phyloP scores from a whole-genome alignment of 495 filamentous ascomycete species.

The Parmelia sp. region DNA sequence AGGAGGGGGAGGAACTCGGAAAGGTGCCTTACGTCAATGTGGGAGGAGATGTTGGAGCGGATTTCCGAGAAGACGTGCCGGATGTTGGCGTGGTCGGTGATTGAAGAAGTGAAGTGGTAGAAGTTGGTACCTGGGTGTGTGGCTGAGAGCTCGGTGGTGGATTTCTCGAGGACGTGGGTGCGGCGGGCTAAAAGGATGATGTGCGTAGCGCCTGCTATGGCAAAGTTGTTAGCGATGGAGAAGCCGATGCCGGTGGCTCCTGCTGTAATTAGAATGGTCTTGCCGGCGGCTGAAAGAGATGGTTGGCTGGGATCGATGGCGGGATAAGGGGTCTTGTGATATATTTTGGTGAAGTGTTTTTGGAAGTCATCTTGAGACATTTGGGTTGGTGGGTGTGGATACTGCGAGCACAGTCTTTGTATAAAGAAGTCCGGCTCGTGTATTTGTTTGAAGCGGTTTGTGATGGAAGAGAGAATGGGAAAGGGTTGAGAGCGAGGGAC shows the following conservation, averaged over 20 bases:
- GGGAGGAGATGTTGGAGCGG: neutral
- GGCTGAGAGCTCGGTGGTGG: neutral
- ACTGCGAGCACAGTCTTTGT: too few relatives aligned
- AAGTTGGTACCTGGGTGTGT: neutral
- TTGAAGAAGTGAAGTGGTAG: neutral
- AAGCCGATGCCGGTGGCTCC: neutral
- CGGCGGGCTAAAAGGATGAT: neutral
- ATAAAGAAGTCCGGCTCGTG: too few relatives aligned
- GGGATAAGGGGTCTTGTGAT: neutral
- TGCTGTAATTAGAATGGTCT: neutral
- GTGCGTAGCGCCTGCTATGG: neutral
- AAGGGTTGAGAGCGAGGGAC: too few relatives aligned
- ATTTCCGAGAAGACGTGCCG: neutral
- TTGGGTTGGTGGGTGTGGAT: too few relatives aligned
- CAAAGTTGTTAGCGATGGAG: neutral
- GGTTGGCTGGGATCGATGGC: neutral
- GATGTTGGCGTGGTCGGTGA: neutral
- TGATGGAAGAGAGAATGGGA: too few relatives aligned
- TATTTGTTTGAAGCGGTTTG: too few relatives aligned
- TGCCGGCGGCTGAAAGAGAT: neutral
- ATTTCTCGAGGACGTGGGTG: neutral
- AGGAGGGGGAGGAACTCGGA: too few relatives aligned
- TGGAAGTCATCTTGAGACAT: neutral
- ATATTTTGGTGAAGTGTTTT: neutral
- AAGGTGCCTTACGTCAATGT: too few relatives aligned